Evolutionary conservation across 2,329 filamentous ascomycete species (phyloP).

Genomic region (Thielaviopsis populi): DNA sequence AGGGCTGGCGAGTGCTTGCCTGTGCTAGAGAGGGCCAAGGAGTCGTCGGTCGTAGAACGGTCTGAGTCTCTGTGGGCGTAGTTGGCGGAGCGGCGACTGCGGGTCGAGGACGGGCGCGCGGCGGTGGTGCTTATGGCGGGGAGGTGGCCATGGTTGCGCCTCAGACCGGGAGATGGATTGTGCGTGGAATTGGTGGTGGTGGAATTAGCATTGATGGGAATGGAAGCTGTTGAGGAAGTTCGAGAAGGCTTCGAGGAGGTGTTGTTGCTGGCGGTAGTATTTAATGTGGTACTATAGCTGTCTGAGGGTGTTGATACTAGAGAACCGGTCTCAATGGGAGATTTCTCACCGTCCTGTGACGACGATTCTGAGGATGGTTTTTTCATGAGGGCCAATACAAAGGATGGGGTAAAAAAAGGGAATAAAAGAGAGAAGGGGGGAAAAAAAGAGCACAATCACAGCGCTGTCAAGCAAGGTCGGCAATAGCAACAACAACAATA

Average conservation of each 20-base stretch:
- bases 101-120: slow-evolving; percentile 21
- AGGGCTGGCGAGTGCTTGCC: slow-evolving; percentile 18
- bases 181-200: not conserved
- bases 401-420: not conserved
- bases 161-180: not conserved
- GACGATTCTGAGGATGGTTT: slow-evolving; percentile 12
- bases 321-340: slow-evolving; percentile 8
- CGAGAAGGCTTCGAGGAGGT: not conserved
- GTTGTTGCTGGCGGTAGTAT: not conserved
- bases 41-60: slow-evolving; percentile 3
- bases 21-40: slow-evolving; percentile 11
- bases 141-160: not conserved
- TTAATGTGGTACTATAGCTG: not conserved
- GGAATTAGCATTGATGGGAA: not conserved
- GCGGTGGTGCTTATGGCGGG: slow-evolving; percentile 6
- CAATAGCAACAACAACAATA: not conserved
- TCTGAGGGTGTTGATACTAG: not conserved
- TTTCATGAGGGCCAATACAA: slow-evolving; percentile 11
- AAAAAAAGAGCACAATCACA: not conserved
- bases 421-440: not conserved
- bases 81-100: slow-evolving; percentile 19
- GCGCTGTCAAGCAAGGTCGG: not conserved
- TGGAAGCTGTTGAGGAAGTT: not conserved
- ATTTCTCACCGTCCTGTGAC: slow-evolving; percentile 12
- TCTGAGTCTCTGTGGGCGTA: slow-evolving; percentile 7